Evolutionary conservation across 805 yeast species (phyloP).

Genomic region (Wickerhamiella kazuoi): DNA sequence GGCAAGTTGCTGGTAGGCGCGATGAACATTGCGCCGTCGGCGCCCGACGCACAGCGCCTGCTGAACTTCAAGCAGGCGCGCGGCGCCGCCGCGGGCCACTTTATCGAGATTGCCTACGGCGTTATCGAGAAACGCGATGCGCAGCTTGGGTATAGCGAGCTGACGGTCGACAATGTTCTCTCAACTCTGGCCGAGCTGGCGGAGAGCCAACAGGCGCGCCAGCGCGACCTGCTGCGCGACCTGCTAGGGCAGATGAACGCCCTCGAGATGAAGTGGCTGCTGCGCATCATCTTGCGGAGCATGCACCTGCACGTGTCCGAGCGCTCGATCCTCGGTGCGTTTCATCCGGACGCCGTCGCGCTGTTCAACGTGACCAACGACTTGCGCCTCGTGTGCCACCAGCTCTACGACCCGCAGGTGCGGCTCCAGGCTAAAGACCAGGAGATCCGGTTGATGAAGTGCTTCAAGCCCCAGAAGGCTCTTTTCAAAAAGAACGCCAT

Average conservation of each 20-base stretch:
- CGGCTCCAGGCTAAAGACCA: slow-evolving; percentile 28
- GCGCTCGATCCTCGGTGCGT: slow-evolving; percentile 33
- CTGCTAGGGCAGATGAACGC: slow-evolving; percentile 37
- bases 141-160: slow-evolving; percentile 19
- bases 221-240: slow-evolving; percentile 29
- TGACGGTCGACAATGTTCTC: slow-evolving; percentile 36
- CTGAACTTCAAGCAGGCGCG: slow-evolving; percentile 31
- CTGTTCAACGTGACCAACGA: slow-evolving; percentile 50
- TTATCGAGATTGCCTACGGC: slow-evolving; percentile 32
- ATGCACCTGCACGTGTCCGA: slow-evolving; percentile 39
- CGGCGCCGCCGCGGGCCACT: slow-evolving; percentile 28
- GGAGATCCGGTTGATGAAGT: slow-evolving; percentile 29
- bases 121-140: slow-evolving; percentile 34
- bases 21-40: slow-evolving; percentile 39
- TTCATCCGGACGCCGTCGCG: slow-evolving; percentile 67
- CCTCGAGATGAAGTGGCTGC: slow-evolving; percentile 48
- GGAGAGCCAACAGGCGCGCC: slow-evolving; percentile 20
- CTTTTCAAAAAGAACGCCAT: slow-evolving; percentile 35
- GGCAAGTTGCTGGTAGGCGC: slow-evolving; percentile 32
- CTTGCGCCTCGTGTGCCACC: slow-evolving; percentile 41
- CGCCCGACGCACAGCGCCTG: slow-evolving; percentile 39
- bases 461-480: slow-evolving; percentile 67
- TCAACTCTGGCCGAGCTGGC: slow-evolving; percentile 29
- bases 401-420: slow-evolving; percentile 31
- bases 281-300: slow-evolving; percentile 42